phyloP scores from a whole-genome alignment of 1,139 yeast genomes.

The Sugiyamaella sp. region DNA sequence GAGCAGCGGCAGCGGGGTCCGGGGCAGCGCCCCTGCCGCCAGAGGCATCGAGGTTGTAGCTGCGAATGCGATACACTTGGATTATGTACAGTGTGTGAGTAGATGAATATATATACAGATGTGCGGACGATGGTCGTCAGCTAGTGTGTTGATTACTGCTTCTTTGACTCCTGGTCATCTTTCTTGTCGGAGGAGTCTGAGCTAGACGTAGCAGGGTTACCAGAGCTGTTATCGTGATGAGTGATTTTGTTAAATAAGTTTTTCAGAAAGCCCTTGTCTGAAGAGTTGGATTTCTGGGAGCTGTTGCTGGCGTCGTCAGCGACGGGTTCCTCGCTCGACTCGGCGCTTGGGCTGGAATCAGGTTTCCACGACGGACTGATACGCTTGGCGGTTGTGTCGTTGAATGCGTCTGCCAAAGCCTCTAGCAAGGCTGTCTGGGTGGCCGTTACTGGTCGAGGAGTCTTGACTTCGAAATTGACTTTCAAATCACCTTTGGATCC shows the following conservation, averaged over 20 bases:
- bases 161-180: not conserved
- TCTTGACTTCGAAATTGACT: slow-evolving; percentile 71
- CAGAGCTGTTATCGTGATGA: slow-evolving; percentile 30
- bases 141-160: not conserved
- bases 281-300: slow-evolving; percentile 4
- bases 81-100: not conserved
- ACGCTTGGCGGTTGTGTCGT: slow-evolving; percentile 77
- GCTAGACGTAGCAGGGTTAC: not conserved
- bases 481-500: slow-evolving; percentile 66
- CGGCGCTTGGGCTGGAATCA: not conserved
- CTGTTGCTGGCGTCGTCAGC: slow-evolving; percentile 9
- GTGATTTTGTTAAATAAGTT: slow-evolving; percentile 37
- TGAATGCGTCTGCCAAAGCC: slow-evolving; percentile 88
- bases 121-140: no score
- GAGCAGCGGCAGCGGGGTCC: not conserved
- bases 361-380: slow-evolving; percentile 48
- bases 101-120: not conserved
- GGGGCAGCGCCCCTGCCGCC: not conserved
- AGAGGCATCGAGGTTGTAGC: not conserved
- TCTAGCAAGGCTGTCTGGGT: slow-evolving; percentile 91
- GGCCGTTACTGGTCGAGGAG: slow-evolving; percentile 76
- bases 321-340: no score
- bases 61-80: not conserved
- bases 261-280: slow-evolving; percentile 33
- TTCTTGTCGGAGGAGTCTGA: slow-evolving; percentile 3